Percentiles rank a stretch among this genome's conserved stretches.
Conservation (phyloP, 2,329 filamentous ascomycete genomes). For the Cucurbitaria berberidis region DNA sequence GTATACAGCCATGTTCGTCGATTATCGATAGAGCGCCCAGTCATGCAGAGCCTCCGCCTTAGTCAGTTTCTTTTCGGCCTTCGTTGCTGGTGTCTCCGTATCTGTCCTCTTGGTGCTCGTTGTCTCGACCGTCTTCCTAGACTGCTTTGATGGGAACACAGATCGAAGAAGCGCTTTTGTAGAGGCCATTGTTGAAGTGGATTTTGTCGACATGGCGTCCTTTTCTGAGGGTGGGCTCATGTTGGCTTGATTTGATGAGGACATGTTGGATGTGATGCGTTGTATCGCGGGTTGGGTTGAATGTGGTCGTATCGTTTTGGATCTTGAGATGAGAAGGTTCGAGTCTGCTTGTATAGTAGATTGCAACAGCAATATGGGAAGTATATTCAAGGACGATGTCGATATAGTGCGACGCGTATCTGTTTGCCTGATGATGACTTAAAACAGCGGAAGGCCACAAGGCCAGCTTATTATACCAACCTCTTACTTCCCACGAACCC, state of each 20-base stretch:
- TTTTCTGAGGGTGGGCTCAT: conserved; percentile 7
- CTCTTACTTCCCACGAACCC: too few species aligned
- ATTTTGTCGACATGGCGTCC: conserved; percentile 24
- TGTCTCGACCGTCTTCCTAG: too few species aligned
- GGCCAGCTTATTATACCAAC: conserved; percentile 6
- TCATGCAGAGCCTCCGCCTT: conserved; percentile 26
- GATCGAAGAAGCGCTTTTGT: conserved; percentile 31
- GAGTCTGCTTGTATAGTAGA: neutral
- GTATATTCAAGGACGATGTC: neutral
- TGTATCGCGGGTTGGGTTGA: neutral
- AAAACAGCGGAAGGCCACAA: neutral
- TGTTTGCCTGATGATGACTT: neutral
- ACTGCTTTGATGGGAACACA: conserved; percentile 21
- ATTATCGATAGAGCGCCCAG: conserved; percentile 18
- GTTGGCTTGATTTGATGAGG: neutral
- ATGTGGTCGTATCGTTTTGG: neutral
- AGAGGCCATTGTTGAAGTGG: conserved; percentile 33
- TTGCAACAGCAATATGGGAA: neutral
- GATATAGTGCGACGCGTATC: neutral
- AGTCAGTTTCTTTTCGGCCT: conserved; percentile 12
- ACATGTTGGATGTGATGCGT: conserved; percentile 4
- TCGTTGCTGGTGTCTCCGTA: conserved; percentile 13
- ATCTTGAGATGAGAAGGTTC: neutral
- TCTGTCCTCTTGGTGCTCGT: conserved; percentile 1
- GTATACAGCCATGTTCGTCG: neutral